Evolutionary conservation across 768 basidiomycete genomes (phyloP), one percentile per base, ranked within the genome.

Genomic region (Calocera cornea): DNA sequence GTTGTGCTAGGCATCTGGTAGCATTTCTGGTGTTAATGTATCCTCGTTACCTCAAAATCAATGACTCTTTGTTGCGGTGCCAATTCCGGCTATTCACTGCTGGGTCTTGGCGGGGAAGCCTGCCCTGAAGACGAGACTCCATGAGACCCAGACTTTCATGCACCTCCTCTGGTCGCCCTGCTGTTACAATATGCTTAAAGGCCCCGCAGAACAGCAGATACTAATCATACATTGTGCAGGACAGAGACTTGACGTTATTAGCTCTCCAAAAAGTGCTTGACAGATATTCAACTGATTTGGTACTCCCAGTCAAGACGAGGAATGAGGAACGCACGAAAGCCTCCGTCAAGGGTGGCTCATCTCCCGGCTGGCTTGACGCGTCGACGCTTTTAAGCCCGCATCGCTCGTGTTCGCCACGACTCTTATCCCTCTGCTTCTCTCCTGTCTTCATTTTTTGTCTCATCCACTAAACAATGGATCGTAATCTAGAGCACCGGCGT

Each of bases 351-450:
- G 44, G 24, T 24, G 44, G 44, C 44, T 47, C 44, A 38, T 19
- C 54, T 60, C 31, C 54, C 54, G 54, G 14, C 54, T 29, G 54
- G 54, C 54, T 60, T 60, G 54, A 60, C 54, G 54, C 54, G 54
- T 60, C 54, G 27, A 60, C 54, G 27, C 54, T 60, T 60, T 60
- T 60, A 60, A 60, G 54, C 54, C 44, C 54, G 31, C 54, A 60
- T 24, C 54, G 14, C 54, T 60, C 54, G 54, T 60, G 54, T 60
- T 16, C 54, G 19, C 54, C 54, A 60, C 54, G 54, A 11, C 54
- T 60, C 7, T 33, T 60, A 5, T 11, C 27, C 14, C 31, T 60
- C 54, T 60, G 16, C 22, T 60, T 60, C 54, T 29, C 54, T 47
- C 54, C 31, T 29, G 14, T 60, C 54, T 29, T 2, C 11, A 10